These are phyloP conservation scores for Nitzschia sp. DNA, from an alignment of 108 stramenopile species.

Conservation along the genomic window DNA sequence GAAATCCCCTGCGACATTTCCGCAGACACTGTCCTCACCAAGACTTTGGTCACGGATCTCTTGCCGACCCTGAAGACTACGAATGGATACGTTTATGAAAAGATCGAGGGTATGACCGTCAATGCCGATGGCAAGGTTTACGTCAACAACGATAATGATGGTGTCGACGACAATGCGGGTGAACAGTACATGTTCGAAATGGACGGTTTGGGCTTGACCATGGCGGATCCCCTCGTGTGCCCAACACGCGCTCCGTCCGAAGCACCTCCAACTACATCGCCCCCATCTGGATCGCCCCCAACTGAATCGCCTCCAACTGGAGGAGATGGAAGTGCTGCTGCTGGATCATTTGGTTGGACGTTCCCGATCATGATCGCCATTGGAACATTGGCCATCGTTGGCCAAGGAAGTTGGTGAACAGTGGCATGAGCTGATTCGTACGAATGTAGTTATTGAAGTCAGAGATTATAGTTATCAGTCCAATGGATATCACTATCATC, in stretches of 20 bases:
- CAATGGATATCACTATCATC: background rate
- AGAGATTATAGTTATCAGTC: conserved; percentile 1
- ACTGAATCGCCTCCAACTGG: conserved; percentile 1
- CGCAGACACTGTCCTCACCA: conserved; percentile 41
- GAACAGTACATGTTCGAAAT: conserved; percentile 15
- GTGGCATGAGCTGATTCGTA: background rate
- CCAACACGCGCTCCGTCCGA: background rate
- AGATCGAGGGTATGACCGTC: conserved; percentile 66
- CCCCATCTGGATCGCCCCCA: conserved; percentile 1
- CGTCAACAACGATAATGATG: conserved; percentile 73
- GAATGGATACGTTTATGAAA: conserved; percentile 49
- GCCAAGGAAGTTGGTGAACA: background rate
- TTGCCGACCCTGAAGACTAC: conserved; percentile 21
- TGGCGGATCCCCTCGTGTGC: background rate
- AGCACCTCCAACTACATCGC: conserved; percentile 1
- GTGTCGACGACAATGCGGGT: conserved; percentile 61
- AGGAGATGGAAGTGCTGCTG: conserved; percentile 1
- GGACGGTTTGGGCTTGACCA: conserved; percentile 1
- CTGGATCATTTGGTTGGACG: conserved; percentile 1
- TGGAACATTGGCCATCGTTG: conserved; percentile 1
- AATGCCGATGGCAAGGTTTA: conserved; percentile 41
- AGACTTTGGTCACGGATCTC: conserved; percentile 49
- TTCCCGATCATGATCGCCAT: background rate
- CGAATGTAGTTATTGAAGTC: background rate
- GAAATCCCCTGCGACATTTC: conserved; percentile 26